Evolutionary conservation across 345 rosid species (phyloP), one percentile per base, ranked within the genome.

Genomic region (Citropsis articulata): DNA sequence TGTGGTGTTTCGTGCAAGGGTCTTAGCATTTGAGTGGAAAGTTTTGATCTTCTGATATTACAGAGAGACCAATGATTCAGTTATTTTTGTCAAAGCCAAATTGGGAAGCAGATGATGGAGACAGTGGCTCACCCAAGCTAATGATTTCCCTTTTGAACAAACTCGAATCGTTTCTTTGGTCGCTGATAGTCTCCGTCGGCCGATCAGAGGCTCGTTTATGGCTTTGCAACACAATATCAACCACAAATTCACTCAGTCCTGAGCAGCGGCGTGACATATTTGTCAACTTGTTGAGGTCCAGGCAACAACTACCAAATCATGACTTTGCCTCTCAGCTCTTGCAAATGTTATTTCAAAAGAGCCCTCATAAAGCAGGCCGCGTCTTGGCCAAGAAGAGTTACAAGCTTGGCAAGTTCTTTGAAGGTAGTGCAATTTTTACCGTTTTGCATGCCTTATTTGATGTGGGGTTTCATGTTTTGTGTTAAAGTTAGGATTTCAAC

Each of bases 161-260:
- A 66, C 77, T 95, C 65, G 87, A 85, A 48, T 84, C 92, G 14
- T 86, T 85, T 66, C 68, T 95, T 73, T 88, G 93, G 88, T 85
- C 94, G 5, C 33, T 91, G 78, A 86, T 87, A 42, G 79, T 85
- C 10, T 77, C 81, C 30, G 94, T 88, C 38, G 92, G 92, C 60
- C 85, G 92, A 71, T 90, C 97, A 19, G 99, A 92, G 86, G 91
- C 99, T 82, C 92, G 89, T 9, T 75, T 90, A n/a, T 95, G 98
- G 98, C 93, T 95, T 28, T 89, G 90, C 84, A 85, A 85, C 50
- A 81, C 94, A 1, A 66, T 95, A 25, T 86, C 94, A 0, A 76
- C 72, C 56, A 53, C 89, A 5, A 82, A 76, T 22, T 80, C 86
- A 28, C 42, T 93, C 60, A 74, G 91, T 60, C 81, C 86, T 50